Percentiles rank a stretch among this genome's conserved stretches.
phyloP scores from a whole-genome alignment of 352 stramenopile genomes.

The Globisporangium paddicum region DNA sequence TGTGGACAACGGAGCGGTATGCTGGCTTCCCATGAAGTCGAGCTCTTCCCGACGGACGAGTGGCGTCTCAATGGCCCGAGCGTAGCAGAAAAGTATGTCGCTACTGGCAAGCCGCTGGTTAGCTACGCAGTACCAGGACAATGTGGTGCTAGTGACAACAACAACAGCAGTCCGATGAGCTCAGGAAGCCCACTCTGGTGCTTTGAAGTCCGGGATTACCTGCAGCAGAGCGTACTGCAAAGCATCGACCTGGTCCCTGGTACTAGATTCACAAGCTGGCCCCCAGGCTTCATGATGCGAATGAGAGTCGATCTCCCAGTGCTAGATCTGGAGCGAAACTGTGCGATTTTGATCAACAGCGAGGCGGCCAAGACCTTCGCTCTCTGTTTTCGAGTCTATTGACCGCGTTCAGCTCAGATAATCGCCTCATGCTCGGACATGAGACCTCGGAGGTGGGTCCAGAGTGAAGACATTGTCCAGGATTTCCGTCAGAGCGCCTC shows the following conservation, averaged over 20 bases:
- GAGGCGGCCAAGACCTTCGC: neutral
- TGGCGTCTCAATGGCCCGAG: slow-evolving; percentile 16
- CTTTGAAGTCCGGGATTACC: slow-evolving; percentile 38
- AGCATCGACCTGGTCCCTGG: slow-evolving; percentile 19
- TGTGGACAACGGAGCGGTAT: slow-evolving; percentile 13
- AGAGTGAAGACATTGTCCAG: too few species aligned
- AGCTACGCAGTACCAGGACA: slow-evolving; percentile 5
- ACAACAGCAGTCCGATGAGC: neutral
- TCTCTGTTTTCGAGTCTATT: neutral
- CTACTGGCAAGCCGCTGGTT: slow-evolving; percentile 4
- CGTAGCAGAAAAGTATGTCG: neutral
- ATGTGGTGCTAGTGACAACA: neutral
- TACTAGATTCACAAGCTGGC: neutral
- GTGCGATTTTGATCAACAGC: slow-evolving; percentile 17
- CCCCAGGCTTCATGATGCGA: slow-evolving; percentile 6
- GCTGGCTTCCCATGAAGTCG: slow-evolving; percentile 16
- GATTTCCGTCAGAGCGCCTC: neutral
- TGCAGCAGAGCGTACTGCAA: slow-evolving; percentile 18
- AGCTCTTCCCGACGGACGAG: slow-evolving; percentile 27
- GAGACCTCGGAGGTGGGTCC: too few species aligned
- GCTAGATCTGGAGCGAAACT: slow-evolving; percentile 18
- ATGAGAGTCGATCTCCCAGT: neutral
- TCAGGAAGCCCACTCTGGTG: slow-evolving; percentile 12
- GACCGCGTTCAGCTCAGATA: neutral
- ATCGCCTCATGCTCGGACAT: neutral